Conservation (phyloP, 2,329 filamentous ascomycete species). For the Thelonectria rubi region DNA sequence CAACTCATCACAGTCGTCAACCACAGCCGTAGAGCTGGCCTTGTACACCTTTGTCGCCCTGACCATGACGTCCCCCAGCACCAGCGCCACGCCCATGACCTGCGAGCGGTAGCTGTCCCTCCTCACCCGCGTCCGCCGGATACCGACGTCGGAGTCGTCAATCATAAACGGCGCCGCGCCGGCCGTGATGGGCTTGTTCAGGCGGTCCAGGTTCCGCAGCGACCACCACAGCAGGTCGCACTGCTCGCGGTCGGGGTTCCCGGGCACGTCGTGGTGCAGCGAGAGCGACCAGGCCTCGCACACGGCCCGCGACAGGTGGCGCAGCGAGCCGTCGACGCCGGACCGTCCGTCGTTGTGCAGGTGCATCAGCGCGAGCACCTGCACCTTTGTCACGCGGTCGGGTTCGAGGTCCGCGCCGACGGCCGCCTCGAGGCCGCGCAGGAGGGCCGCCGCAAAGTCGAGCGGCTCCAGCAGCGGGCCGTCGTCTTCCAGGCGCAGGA, state of each 20-base stretch:
- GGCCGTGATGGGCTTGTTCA: constrained; percentile 25
- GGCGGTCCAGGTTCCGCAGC: constrained; percentile 21
- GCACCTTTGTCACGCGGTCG: constrained; percentile 35
- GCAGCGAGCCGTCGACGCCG: constrained; percentile 37
- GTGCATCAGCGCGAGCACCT: constrained; percentile 40
- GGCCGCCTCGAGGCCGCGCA: constrained; percentile 37
- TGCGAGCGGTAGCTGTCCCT: constrained; percentile 21
- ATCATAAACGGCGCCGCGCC: constrained; percentile 27
- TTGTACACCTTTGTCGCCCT: constrained; percentile 29
- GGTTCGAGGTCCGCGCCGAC: constrained; percentile 40
- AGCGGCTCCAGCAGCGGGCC: constrained; percentile 27
- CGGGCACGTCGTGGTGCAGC: constrained; percentile 13
- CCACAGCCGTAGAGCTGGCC: constrained; percentile 14
- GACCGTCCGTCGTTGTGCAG: constrained; percentile 37
- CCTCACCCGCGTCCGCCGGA: constrained; percentile 6
- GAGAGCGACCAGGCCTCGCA: constrained; percentile 38
- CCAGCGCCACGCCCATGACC: constrained; percentile 11
- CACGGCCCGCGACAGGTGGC: constrained; percentile 38
- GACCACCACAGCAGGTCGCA: constrained; percentile 26
- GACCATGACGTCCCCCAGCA: constrained; percentile 22
- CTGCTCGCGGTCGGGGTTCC: constrained; percentile 17
- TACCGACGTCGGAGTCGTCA: constrained; percentile 21
- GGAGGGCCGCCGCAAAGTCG: constrained; percentile 31
- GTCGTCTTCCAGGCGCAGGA: constrained; percentile 28
- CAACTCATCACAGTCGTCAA: constrained; percentile 21